Evolutionary conservation across 371 early-diverging fungal species (phyloP).

Genomic region (Rhizopus delemar): DNA sequence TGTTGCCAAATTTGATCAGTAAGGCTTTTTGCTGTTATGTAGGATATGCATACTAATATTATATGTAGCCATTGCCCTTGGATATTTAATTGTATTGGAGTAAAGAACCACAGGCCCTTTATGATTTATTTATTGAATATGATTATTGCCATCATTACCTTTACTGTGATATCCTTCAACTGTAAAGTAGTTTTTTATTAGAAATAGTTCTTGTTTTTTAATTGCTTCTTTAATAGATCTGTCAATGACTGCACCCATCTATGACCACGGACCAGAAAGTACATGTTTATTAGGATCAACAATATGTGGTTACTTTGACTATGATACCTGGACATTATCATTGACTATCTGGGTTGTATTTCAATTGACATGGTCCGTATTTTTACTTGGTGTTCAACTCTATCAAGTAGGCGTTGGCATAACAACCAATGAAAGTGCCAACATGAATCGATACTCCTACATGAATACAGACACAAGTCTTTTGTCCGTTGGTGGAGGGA

Average conservation of each 20-base stretch:
- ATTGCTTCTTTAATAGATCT: constrained; percentile 17
- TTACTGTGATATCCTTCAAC: constrained; percentile 57
- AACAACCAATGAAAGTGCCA: constrained; percentile 92
- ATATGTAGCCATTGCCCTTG: constrained; percentile 90
- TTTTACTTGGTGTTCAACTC: constrained; percentile 74
- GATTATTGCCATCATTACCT: constrained; percentile 59
- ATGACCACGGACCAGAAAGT: constrained; percentile 28
- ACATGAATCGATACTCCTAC: constrained; percentile 60
- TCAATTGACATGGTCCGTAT: constrained; percentile 80
- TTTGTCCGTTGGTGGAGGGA: constrained; percentile 40
- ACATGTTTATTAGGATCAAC: constrained; percentile 63
- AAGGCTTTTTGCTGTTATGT: constrained; percentile 32
- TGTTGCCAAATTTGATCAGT: constrained; percentile 98
- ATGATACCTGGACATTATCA: constrained; percentile 72
- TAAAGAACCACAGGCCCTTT: constrained; percentile 83
- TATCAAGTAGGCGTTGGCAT: constrained; percentile 76
- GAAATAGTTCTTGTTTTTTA: background rate
- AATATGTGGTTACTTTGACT: constrained; percentile 72
- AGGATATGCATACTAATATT: background rate
- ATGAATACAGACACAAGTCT: constrained; percentile 48
- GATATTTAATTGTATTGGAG: constrained; percentile 90
- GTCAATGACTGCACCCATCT: constrained; percentile 29
- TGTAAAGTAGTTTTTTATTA: constrained; percentile 55
- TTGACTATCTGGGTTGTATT: constrained; percentile 71
- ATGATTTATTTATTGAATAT: constrained; percentile 73